Evolutionary conservation across 805 yeast species (phyloP).

Genomic region (Zygosaccharomyces kombuchaensis): DNA sequence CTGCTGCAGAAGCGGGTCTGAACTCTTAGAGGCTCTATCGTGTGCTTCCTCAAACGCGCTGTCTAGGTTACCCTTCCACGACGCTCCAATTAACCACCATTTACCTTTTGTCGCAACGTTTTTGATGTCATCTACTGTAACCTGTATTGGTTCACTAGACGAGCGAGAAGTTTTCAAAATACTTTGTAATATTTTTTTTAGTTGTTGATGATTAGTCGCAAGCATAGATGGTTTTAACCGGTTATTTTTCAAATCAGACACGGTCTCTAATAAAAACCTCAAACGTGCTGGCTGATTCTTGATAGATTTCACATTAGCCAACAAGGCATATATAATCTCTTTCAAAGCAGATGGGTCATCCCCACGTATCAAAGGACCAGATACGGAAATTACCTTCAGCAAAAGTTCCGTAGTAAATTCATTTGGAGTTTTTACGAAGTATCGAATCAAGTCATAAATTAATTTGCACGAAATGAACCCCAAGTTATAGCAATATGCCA

Average conservation of each 20-base stretch:
- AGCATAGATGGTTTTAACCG: slow-evolving; percentile 48
- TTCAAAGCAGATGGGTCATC: slow-evolving; percentile 88
- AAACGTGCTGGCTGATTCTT: slow-evolving; percentile 65
- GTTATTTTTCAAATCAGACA: slow-evolving; percentile 82
- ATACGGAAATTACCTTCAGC: slow-evolving; percentile 62
- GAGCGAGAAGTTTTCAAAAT: slow-evolving; percentile 42
- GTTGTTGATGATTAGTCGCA: slow-evolving; percentile 32
- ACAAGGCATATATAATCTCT: slow-evolving; percentile 52
- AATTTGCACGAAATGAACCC: slow-evolving; percentile 70
- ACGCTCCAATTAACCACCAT: slow-evolving; percentile 99
- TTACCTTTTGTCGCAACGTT: slow-evolving; percentile 78
- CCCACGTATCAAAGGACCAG: slow-evolving; percentile 80
- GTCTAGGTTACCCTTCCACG: slow-evolving; percentile 74
- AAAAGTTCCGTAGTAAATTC: slow-evolving; percentile 77
- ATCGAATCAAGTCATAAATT: slow-evolving; percentile 67
- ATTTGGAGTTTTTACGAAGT: slow-evolving; percentile 49
- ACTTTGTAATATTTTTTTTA: slow-evolving; percentile 47
- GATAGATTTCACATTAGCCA: slow-evolving; percentile 27
- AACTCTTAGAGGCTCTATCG: slow-evolving; percentile 16
- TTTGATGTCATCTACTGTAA: slow-evolving; percentile 74
- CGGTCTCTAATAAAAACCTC: slow-evolving; percentile 77
- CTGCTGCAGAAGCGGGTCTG: slow-evolving; percentile 25
- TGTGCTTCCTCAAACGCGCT: slow-evolving; percentile 27
- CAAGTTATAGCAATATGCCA: slow-evolving; percentile 73
- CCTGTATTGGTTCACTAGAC: slow-evolving; percentile 70